Percentiles rank a stretch among this genome's conserved stretches.
Conservation (phyloP, 2,329 filamentous ascomycete genomes). For the Phaeosphaeria sp. region DNA sequence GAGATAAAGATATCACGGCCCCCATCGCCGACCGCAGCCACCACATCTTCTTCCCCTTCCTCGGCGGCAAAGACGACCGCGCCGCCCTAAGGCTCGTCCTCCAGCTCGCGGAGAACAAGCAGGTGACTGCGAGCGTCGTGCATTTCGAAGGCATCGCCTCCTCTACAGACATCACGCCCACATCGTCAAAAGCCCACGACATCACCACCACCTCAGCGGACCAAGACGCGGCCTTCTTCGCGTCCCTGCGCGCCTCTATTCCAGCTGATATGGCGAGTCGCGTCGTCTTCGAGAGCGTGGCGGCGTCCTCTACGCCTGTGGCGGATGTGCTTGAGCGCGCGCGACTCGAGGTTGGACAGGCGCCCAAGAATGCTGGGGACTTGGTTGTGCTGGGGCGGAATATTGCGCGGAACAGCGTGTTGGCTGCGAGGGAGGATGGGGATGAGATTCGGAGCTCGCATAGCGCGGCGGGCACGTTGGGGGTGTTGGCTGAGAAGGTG, state of each 20-base stretch:
- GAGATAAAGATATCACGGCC: constrained; percentile 61
- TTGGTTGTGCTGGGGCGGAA: constrained; percentile 71
- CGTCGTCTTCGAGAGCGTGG: constrained; percentile 64
- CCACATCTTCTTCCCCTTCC: constrained; percentile 86
- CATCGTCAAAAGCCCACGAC: constrained; percentile 25
- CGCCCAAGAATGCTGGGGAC: constrained; percentile 72
- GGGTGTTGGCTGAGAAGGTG: constrained; percentile 67
- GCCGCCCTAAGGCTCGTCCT: constrained; percentile 81
- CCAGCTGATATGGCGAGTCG: constrained; percentile 59
- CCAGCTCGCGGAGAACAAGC: constrained; percentile 80
- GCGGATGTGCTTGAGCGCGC: constrained; percentile 61
- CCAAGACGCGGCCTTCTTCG: constrained; percentile 63
- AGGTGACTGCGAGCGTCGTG: constrained; percentile 79
- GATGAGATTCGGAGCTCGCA: constrained; percentile 45
- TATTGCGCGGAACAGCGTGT: constrained; percentile 26
- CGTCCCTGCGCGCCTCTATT: constrained; percentile 63
- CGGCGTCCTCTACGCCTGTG: constrained; percentile 40
- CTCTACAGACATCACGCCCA: constrained; percentile 6
- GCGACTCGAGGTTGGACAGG: constrained; percentile 65
- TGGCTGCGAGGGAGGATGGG: constrained; percentile 45
- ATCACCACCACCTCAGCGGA: constrained; percentile 38
- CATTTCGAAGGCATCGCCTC: constrained; percentile 57
- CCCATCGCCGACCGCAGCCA: constrained; percentile 74
- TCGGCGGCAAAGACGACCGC: constrained; percentile 83
- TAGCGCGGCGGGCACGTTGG: constrained; percentile 57